phyloP scores from a whole-genome alignment of 805 yeast species.

The Sugiyamaella lignohabitans region DNA sequence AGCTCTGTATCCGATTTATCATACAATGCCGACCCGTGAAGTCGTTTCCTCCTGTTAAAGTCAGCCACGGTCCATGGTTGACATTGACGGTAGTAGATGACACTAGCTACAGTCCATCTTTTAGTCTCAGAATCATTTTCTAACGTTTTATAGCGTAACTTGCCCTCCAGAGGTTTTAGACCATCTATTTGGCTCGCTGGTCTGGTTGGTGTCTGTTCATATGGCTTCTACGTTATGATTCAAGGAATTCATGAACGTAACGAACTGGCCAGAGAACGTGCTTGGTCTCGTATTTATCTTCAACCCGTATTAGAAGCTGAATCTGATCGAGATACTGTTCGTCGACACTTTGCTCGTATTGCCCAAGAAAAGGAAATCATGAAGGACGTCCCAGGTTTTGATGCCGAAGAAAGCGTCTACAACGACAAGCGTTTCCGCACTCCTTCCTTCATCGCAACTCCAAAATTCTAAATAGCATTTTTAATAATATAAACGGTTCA shows the following conservation, averaged over 20 bases:
- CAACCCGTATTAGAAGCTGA: conserved; percentile 76
- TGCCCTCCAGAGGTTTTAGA: conserved; percentile 80
- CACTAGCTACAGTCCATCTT: neutral
- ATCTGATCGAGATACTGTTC: conserved; percentile 68
- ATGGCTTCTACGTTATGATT: conserved; percentile 63
- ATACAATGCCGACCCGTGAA: too few species aligned
- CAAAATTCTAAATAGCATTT: conserved; percentile 22
- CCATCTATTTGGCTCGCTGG: conserved; percentile 66
- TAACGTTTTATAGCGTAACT: conserved; percentile 42
- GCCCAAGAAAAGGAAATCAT: conserved; percentile 64
- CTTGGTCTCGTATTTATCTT: conserved; percentile 69
- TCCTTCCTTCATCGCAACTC: conserved; percentile 30
- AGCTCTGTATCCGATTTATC: too few species aligned
- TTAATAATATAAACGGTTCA: neutral
- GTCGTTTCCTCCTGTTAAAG: too few species aligned
- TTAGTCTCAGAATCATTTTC: neutral
- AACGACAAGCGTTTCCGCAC: conserved; percentile 39
- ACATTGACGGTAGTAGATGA: neutral
- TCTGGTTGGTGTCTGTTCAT: conserved; percentile 55
- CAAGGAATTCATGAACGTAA: conserved; percentile 65
- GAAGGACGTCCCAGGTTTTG: conserved; percentile 59
- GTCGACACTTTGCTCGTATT: conserved; percentile 60
- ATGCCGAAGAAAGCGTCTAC: conserved; percentile 44
- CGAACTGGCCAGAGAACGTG: conserved; percentile 67
- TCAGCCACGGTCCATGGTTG: neutral